Percentiles rank a stretch among this genome's conserved stretches.
These are phyloP conservation scores for Hyparrhenia diplandra DNA, from an alignment of 176 grass and related monocot genomes.

Conservation along the genomic window DNA sequence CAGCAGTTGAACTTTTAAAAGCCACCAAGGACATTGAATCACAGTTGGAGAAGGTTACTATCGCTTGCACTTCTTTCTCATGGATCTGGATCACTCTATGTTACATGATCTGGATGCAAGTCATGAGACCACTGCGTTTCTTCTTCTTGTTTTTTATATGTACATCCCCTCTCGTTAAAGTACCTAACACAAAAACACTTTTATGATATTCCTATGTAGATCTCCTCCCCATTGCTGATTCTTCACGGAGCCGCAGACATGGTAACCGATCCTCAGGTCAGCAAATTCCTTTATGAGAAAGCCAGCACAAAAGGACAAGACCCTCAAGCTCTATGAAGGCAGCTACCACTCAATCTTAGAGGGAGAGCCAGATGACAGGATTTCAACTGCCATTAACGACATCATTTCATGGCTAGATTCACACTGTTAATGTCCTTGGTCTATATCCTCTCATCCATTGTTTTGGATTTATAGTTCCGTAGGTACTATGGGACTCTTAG, in stretches of 20 bases:
- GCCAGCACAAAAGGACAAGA: constrained; percentile 74
- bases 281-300: constrained; percentile 71
- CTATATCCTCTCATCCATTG: neutral
- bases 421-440: constrained; percentile 28
- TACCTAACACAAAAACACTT: neutral
- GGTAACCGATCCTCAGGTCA: constrained; percentile 87
- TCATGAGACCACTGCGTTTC: neutral
- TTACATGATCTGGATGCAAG: neutral
- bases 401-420: constrained; percentile 90
- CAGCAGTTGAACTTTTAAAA: constrained; percentile 90
- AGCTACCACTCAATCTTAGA: constrained; percentile 80
- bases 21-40: constrained; percentile 87
- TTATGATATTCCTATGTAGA: constrained; percentile 13
- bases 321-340: constrained; percentile 79
- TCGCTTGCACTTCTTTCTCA: neutral
- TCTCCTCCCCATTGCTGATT: constrained; percentile 79
- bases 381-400: constrained; percentile 66
- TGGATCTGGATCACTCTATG: neutral
- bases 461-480: neutral
- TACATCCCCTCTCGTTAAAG: neutral
- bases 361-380: constrained; percentile 79
- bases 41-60: constrained; percentile 64
- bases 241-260: constrained; percentile 93
- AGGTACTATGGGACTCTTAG: neutral
- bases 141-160: neutral